Percentiles rank a stretch among this genome's conserved stretches.
phyloP scores from a whole-genome alignment of 2,329 filamentous ascomycete species.

The Trichoderma hamatum region DNA sequence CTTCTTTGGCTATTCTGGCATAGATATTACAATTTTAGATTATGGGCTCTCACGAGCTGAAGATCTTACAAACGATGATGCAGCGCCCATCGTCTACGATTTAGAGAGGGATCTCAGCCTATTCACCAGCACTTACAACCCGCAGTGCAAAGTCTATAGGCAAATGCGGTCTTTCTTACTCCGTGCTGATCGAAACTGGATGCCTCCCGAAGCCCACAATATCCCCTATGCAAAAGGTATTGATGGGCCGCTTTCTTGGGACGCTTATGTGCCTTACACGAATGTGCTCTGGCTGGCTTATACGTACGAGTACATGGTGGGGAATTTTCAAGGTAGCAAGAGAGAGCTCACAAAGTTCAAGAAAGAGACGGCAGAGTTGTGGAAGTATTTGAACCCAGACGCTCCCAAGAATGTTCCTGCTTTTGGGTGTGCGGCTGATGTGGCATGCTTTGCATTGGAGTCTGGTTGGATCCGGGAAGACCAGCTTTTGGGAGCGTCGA shows the following conservation, averaged over 20 bases:
- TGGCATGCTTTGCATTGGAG: constrained; percentile 61
- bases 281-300: constrained; percentile 69
- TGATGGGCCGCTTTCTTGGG: constrained; percentile 57
- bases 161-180: constrained; percentile 63
- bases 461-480: constrained; percentile 59
- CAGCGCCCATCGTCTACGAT: constrained; percentile 55
- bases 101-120: constrained; percentile 62
- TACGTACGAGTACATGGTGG: constrained; percentile 57
- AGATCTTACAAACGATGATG: constrained; percentile 43
- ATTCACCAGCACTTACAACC: constrained; percentile 62
- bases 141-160: constrained; percentile 64
- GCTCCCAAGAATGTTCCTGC: constrained; percentile 51
- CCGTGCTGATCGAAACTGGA: constrained; percentile 53
- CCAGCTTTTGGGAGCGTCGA: constrained; percentile 50
- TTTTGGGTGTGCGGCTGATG: constrained; percentile 59
- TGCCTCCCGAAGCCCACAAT: constrained; percentile 52
- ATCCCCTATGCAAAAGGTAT: constrained; percentile 51
- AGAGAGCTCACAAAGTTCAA: constrained; percentile 52
- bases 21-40: constrained; percentile 67
- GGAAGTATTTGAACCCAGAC: constrained; percentile 56
- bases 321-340: constrained; percentile 52
- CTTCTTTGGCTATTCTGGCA: constrained; percentile 61
- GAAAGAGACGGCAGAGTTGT: constrained; percentile 55
- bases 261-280: constrained; percentile 60
- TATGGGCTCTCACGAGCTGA: constrained; percentile 66